Base-by-base conservation (phyloP, 106 monocot species). In the Dendrobium chrysotoxum region DNA sequence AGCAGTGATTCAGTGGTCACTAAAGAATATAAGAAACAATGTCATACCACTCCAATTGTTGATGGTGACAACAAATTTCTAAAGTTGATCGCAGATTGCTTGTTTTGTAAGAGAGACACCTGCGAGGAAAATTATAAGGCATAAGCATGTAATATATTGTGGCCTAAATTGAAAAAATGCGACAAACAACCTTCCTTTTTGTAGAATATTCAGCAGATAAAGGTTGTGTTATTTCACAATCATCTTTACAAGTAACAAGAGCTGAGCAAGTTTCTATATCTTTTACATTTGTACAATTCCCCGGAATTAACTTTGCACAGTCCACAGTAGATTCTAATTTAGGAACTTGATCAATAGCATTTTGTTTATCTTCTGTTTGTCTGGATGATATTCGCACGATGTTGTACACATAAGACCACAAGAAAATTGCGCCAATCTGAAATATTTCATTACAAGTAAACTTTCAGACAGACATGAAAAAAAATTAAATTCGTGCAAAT, bases 31-130 rank as follows among this genome's bases (percentile, higher is more conserved):
- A n/a, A 41, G 6, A 20, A 40, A 41, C 6, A 74, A 74, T 28
- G 2, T 30, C 4, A 68, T 91, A 93, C 93, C 85, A 89, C 93
- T 45, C 87, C 93, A 53, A 89, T 83, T 25, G 93, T 91, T 72
- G 93, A 89, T 77, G 93, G 93, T 7, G 93, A 91, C 70, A 93
- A 85, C 75, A 93, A 64, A 53, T 86, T 93, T 76, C 80, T 89
- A 13, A 91, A 79, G 83, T 88, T 82, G 30, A 92, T 81, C 39
- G 47, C 31, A 78, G 74, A 26, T 79, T 53, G 40, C 55, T 64
- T 80, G 2, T 16, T 28, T 75, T 28, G 75, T 55, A 28, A 89
- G 16, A 17, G 61, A 47, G 9, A 80, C 26, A 31, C 17, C 84
- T 45, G 79, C 42, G 67, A 35, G 25, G 16, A 50, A 50, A 6